These are phyloP conservation scores for Rhododendron ferrugineum DNA, from an alignment of 148 eudicot species.

Conservation along the genomic window DNA sequence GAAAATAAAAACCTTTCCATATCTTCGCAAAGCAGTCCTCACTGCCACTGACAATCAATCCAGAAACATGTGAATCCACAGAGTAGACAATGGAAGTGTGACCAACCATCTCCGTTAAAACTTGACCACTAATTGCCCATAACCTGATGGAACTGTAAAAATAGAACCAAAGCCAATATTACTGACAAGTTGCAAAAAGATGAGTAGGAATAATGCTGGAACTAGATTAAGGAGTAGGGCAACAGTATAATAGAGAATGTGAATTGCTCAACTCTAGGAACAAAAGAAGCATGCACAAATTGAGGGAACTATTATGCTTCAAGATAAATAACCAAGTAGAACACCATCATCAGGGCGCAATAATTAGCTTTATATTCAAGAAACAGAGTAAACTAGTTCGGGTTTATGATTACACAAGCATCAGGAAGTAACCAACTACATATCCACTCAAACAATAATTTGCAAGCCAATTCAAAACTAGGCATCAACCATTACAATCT, in stretches of 20 bases:
- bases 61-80: slow-evolving; percentile 80
- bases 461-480: not conserved
- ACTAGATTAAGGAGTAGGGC: not conserved
- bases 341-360: not conserved
- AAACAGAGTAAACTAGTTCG: not conserved
- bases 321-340: not conserved
- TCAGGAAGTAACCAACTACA: not conserved
- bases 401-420: not conserved
- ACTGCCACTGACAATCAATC: slow-evolving; percentile 89
- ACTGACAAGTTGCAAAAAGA: not conserved
- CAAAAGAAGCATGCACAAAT: slow-evolving; percentile 4
- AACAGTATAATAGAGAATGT: not conserved
- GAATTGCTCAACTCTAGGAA: not conserved
- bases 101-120: slow-evolving; percentile 95
- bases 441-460: not conserved
- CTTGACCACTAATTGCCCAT: slow-evolving; percentile 83
- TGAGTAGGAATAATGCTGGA: not conserved
- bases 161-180: slow-evolving; percentile 6
- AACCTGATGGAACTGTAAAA: slow-evolving; percentile 69
- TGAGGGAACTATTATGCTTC: not conserved
- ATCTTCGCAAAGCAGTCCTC: slow-evolving; percentile 88
- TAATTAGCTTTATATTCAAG: not conserved
- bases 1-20: slow-evolving; percentile 75
- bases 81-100: slow-evolving; percentile 93
- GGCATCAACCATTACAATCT: not conserved